A percentile compares a stretch with the other conserved stretches of the same genome.
phyloP scores from a whole-genome alignment of 2,329 filamentous ascomycete genomes.

The Neonectria coccinea region DNA sequence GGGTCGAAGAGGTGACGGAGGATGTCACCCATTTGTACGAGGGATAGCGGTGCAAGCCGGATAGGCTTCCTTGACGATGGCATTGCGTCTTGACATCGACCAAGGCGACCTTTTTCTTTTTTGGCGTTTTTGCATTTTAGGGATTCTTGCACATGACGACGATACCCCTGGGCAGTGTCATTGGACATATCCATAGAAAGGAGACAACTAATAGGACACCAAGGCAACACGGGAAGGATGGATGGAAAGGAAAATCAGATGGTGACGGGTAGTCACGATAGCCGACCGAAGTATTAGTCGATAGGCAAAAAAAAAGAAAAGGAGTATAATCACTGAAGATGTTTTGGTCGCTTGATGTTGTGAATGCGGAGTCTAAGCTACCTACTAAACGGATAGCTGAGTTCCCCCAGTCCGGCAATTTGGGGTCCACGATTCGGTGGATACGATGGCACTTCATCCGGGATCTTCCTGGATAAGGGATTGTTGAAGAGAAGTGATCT shows the following conservation, averaged over 20 bases:
- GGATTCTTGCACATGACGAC: slow-evolving; percentile 17
- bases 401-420: slow-evolving; percentile 8
- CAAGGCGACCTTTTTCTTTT: neutral
- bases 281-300: neutral
- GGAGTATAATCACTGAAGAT: neutral
- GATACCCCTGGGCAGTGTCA: slow-evolving; percentile 18
- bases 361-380: neutral
- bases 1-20: neutral
- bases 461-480: neutral
- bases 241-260: neutral
- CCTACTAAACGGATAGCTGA: neutral
- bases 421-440: neutral
- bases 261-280: neutral
- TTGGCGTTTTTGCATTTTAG: slow-evolving; percentile 19
- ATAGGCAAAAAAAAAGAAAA: slow-evolving; percentile 3
- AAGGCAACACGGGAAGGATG: slow-evolving; percentile 2
- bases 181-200: slow-evolving; percentile 8
- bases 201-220: neutral
- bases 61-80: neutral
- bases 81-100: slow-evolving; percentile 6
- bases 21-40: slow-evolving; percentile 13
- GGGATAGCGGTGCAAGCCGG: neutral
- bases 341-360: neutral
- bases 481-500: too few relatives aligned
- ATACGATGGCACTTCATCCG: neutral